A percentile compares a stretch with the other conserved stretches of the same genome.
Evolutionary conservation across 192 early-diverging fungal genomes (phyloP).

Genomic region (Helicostylum pulchrum): DNA sequence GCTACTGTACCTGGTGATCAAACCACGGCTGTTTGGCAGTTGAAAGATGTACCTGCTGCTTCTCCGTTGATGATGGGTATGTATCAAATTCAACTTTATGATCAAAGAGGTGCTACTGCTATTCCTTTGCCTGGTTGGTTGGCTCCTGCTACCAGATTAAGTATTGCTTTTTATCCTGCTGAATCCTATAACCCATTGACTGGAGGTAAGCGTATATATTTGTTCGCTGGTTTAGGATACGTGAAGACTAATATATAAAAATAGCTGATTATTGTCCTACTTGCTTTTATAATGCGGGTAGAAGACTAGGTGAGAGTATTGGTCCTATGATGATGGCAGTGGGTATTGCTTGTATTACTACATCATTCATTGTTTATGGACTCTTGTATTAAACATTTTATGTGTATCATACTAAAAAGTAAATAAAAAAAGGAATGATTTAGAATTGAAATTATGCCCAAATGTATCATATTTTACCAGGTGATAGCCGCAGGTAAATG

Average conservation of each 20-base stretch:
- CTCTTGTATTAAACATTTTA: not conserved
- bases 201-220: conserved; percentile 3
- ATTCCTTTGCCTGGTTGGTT: conserved; percentile 29
- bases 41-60: conserved; percentile 17
- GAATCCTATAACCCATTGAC: conserved; percentile 27
- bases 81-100: conserved; percentile 35
- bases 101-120: conserved; percentile 35
- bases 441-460: not conserved
- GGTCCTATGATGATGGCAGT: conserved; percentile 24
- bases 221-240: not conserved
- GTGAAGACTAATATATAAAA: not conserved
- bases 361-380: not conserved
- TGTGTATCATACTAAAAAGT: not conserved
- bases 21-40: conserved; percentile 33
- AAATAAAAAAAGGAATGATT: conserved; percentile 5
- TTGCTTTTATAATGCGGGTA: conserved; percentile 33
- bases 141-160: conserved; percentile 20
- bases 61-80: conserved; percentile 34
- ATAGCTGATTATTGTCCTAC: conserved; percentile 30
- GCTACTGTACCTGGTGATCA: conserved; percentile 21
- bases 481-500: not conserved
- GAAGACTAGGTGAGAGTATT: conserved; percentile 5
- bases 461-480: conserved; percentile 10
- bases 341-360: conserved; percentile 27
- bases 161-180: conserved; percentile 34